Evolutionary conservation across 2,329 filamentous ascomycete genomes (phyloP), one percentile per base, ranked within the genome.

Genomic region (Sporothrix mexicana): DNA sequence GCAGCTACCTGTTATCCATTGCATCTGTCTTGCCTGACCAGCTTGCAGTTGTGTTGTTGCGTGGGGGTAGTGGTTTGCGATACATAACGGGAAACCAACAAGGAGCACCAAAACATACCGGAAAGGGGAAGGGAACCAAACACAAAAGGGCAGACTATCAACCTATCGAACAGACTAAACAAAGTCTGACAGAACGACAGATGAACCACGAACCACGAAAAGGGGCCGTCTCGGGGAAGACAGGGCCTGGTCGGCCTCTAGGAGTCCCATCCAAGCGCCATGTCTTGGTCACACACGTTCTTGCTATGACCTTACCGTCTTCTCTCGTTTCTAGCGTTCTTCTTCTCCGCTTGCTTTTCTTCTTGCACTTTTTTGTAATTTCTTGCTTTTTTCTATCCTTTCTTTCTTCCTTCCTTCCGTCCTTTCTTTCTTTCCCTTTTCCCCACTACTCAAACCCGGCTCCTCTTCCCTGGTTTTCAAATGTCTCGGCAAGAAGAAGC

Each of bases 141-240:
- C 23, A 25, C 15, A 51, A 51, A 36, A n/a, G n/a, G 62, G 30
- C 17, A 59, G 7, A 10, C 17, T 15, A 20, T 36, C 30, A 36
- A 36, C 1, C 30, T 36, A 36, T 36, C 30, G 30, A 36, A 36
- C 30, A 36, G 30, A 36, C 30, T 36, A 36, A 36, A 36, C 30
- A 7, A 7, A 36, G 1, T 36, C 5, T 36, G 30, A 36, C 7
- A 36, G 7, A 36, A 36, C 30, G 30, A 36, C 30, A 36, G 30
- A 36, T 36, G 30, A 36, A 36, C 30, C 30, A 36, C 30, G 30
- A 36, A 7, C 30, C 30, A 36, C 30, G 30, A 20, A 61, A 25
- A 49, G 45, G 62, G 70, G 64, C 64, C 64, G 66, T 45, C 45
- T 69, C 71, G 43, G 64, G 62, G 51, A 13, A 55, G 43, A 59